Evolutionary conservation across 306 rosid species (phyloP), one percentile per base, ranked within the genome.

Genomic region (Heteromeles arbutifolia): DNA sequence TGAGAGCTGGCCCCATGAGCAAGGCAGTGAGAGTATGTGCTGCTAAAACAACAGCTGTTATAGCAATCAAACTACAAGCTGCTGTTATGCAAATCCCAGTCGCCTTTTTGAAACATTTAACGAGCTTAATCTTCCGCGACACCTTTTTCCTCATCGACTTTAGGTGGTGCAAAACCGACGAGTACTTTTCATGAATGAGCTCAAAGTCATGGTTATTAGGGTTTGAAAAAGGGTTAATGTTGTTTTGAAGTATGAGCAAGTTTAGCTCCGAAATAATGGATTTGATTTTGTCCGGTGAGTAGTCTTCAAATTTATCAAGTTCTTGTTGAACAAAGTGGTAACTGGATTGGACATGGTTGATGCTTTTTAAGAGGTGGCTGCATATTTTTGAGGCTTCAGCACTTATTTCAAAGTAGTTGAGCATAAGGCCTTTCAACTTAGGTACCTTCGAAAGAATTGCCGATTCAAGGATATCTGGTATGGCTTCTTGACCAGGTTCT

Each of bases 351-450:
- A 86, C 50, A 18, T 67, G 79, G 69, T 79, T 78, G 22, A 85
- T 77, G 87, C 81, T 81, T 74, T 73, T 78, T 65, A 90, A 87
- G 70, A 90, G 88, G 39, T 78, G 73, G 72, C 76, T 73, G 68
- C 88, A 88, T 37, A 88, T 65, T n/a, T 65, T 76, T n/a, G 93
- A 87, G 65, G 90, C 88, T 52, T 84, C 88, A 2, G 90, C 90
- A 37, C 83, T 91, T 5, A 84, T 80, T 39, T 85, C 83, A 62
- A 88, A 88, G 87, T 77, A 90, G n/a, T 69, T 79, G 32, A 87
- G 81, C 77, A 90, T 72, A 3, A 87, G 83, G 65, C 41, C 59
- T 76, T 84, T 88, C 29, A 88, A 76, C 37, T 87, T 54, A n/a
- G 84, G 85, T 2, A 67, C 37, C 25, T 41, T 70, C 18, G 84